Evolutionary conservation across 2,329 filamentous ascomycete genomes (phyloP), one percentile per base, ranked within the genome.

Genomic region (Ilyonectria mors-panacis): DNA sequence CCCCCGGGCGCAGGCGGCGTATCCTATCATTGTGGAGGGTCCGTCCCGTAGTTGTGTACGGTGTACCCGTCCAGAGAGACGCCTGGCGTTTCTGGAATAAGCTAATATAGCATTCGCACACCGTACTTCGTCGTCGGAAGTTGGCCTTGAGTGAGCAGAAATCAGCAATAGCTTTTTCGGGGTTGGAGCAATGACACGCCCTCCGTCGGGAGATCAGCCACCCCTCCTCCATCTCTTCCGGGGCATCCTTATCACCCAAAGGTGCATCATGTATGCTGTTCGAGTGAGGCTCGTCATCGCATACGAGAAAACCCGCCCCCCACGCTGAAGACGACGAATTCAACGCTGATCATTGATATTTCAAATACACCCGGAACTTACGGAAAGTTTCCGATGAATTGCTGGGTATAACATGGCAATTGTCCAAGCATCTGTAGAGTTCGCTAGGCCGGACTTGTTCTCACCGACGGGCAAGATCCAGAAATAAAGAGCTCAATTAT

Each of bases 191-290:
- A 19, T 33, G 30, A 55, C 55, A 70, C 61, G 61, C 62, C 59
- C 65, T 58, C 42, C 26, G 39, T 47, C 68, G 62, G 64, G 66
- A 68, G 68, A 73, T 73, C 59, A 59, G 35, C 71, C 68, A 74
- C 67, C 65, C 65, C 67, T 68, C 65, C 67, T 44, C 67, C 55
- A 67, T 63, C 30, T 35, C n/a, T 37, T 45, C 30, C 17, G 21
- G 12, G 59, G 26, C 44, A 48, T 37, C 26, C 30, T 23, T 33
- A 39, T 51, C 33, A 60, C 17, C 15, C 17, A 48, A 39, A 30
- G 45, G 30, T 50, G 33, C 39, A 60, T 47, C 19, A 48, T 19
- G 13, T 47, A 42, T 23, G 12, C 8, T 13, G 28, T 15, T n/a
- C 10, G 37, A 23, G 23, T 39, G 63, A 45, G n/a, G 51, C n/a